Conservation (phyloP, 2,329 filamentous ascomycete species). For the Ceratocystiopsis brevicomis region DNA sequence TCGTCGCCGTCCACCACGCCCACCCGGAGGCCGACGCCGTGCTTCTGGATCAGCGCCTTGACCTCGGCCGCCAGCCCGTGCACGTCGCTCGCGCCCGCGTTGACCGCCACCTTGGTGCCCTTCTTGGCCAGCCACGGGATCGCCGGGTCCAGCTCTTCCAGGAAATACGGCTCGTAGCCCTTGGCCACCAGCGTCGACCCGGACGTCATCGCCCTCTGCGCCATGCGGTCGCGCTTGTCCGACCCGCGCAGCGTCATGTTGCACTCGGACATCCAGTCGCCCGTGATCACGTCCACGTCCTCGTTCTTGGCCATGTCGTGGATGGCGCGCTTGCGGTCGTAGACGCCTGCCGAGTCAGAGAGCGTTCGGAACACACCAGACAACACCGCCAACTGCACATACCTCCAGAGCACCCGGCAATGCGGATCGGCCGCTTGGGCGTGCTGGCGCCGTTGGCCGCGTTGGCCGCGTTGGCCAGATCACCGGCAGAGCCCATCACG, state of each 20-base stretch:
- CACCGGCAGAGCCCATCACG: conserved; percentile 5
- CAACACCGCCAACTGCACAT: conserved; percentile 16
- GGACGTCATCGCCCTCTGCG: conserved; percentile 7
- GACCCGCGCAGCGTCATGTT: conserved; percentile 17
- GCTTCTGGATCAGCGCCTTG: conserved; percentile 8
- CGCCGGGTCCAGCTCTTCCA: conserved; percentile 16
- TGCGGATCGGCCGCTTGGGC: conserved; percentile 12
- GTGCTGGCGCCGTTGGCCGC: conserved; percentile 3
- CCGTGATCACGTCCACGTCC: conserved; percentile 16
- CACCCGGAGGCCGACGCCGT: conserved; percentile 13
- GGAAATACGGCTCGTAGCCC: conserved; percentile 15
- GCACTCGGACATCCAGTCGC: conserved; percentile 16
- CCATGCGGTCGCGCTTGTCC: conserved; percentile 8
- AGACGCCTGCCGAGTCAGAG: conserved; percentile 23
- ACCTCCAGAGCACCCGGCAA: conserved; percentile 15
- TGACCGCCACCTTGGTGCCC: conserved; percentile 16
- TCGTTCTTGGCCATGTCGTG: conserved; percentile 20
- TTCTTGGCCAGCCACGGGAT: conserved; percentile 11
- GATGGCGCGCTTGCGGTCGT: conserved; percentile 23
- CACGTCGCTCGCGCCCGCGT: conserved; percentile 17
- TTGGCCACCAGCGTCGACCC: conserved; percentile 8
- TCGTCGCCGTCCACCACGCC: conserved; percentile 17
- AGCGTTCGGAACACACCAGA: conserved; percentile 10
- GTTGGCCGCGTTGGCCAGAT: conserved; percentile 1
- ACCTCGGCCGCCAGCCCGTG: conserved; percentile 8